Base-by-base conservation (phyloP, 192 early-diverging fungal genomes). In the Geosiphon pyriformis region DNA sequence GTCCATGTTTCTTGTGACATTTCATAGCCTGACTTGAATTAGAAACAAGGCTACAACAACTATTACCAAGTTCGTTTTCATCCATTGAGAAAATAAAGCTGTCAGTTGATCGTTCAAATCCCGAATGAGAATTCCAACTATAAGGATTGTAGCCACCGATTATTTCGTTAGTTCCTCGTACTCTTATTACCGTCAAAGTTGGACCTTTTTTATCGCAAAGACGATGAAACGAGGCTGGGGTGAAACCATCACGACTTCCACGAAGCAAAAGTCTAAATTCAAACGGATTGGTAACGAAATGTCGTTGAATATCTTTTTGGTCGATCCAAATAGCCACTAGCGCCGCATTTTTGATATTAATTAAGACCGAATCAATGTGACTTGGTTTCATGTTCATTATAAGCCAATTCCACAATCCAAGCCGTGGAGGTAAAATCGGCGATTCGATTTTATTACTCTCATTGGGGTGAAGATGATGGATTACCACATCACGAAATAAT, bases 51-150 rank as follows among this genome's bases (percentile, higher is more conserved):
- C 7, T 10, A 15, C 37, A 42, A 15, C 6, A 42, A 15, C 7
- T 15, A 15, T 6, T 15, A 15, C 7, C 6, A 6, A 42, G 15
- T 6, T 42, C 37, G 20, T 54, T 54, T 54, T n/a, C 26, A 54
- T 54, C 52, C 4, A 54, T n/a, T 26, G 52, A 54, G 26, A 54
- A 54, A 23, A 54, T 6, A 54, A 54, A 54, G 20, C 52, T 54
- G 18, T 54, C 52, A 8, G 8, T 26, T 23, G 52, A 12, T 26
- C 20, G 18, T 23, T 23, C 52, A 54, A 54, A 54, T 4, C 52
- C 52, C 6, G 18, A 54, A 8, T 54, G 7, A 4, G 20, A 8
- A n/a, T 26, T 26, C 52, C 52, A 54, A 23, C 20, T 26, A 20
- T 23, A 23, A 12, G 52, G 52, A 54, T 54, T 54, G 52, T 54